Evolutionary conservation across 371 early-diverging fungal species (phyloP), one percentile per base, ranked within the genome.

Genomic region (Catenaria anguillulae): DNA sequence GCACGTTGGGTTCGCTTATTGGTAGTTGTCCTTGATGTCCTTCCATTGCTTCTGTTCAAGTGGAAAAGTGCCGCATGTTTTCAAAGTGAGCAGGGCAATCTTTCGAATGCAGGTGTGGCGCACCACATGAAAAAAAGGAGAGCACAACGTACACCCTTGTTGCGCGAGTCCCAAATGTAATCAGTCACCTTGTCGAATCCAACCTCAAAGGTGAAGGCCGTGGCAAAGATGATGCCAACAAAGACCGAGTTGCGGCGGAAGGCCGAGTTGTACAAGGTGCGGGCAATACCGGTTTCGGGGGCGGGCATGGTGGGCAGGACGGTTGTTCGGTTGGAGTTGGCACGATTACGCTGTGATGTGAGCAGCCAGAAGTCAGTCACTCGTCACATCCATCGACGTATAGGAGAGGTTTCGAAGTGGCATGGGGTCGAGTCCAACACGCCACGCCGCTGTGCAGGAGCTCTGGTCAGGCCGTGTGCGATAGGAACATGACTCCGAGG

Each of bases 131-230:
- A 46, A 46, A 46, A 46, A 46, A 46, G n/a, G n/a, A 46, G n/a
- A 46, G n/a, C 15, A 33, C 17, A 55, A 84, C 87, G 75, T 82
- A 92, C 92, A 55, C 90, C 90, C 73, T 83, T 77, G 85, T 92
- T 92, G 62, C 81, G 21, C 58, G 71, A 70, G 69, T 89, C 87
- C 87, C 88, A 92, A 61, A 88, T 58, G 63, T 71, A 70, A 74
- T 84, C 77, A 43, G 84, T 70, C 64, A 73, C 65, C 40, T 75
- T 72, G 71, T 89, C 88, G 68, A 85, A 87, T 62, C 73, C 85
- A 62, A 88, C 70, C 71, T 90, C 86, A 70, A 84, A 84, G 31
- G 75, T 85, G 65, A 89, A 84, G 43, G 90, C 92, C 52, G 81
- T 68, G 67, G 73, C 84, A 63, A 90, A 85, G 68, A 90, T 80